phyloP scores from a whole-genome alignment of 2,329 filamentous ascomycete species.

The Epichloe hybrida region DNA sequence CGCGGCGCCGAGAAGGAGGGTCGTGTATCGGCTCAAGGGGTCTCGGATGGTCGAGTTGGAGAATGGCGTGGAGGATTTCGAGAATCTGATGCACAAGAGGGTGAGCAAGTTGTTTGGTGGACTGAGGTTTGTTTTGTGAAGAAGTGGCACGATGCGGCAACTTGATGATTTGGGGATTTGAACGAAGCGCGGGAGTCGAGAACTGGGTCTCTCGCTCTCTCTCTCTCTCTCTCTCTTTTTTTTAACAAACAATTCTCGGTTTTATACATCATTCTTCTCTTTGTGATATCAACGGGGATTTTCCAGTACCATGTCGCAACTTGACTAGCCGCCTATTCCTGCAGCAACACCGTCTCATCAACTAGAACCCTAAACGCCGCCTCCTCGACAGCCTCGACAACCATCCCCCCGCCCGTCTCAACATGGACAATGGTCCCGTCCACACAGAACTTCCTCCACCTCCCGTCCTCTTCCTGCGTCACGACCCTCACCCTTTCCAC shows the following conservation, averaged over 20 bases:
- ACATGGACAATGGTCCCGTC: conserved; percentile 78
- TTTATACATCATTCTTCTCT: too few relatives aligned
- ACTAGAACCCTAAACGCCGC: conserved; percentile 33
- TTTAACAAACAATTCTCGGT: too few relatives aligned
- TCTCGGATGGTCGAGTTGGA: conserved; percentile 43
- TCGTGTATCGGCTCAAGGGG: conserved; percentile 46
- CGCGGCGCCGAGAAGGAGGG: conserved; percentile 30
- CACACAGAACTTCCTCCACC: conserved; percentile 81
- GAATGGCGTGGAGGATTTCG: conserved; percentile 52
- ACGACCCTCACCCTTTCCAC: conserved; percentile 54
- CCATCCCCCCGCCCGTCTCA: conserved; percentile 56
- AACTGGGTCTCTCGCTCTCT: too few relatives aligned
- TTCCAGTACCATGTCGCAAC: too few relatives aligned
- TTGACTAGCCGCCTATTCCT: not conserved
- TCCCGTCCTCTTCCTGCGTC: conserved; percentile 43
- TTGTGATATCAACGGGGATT: too few relatives aligned
- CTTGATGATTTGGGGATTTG: too few relatives aligned
- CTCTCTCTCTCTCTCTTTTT: too few relatives aligned
- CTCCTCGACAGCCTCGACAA: conserved; percentile 38
- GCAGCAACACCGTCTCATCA: conserved; percentile 15
- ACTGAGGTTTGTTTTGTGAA: not conserved
- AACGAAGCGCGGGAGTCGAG: too few relatives aligned
- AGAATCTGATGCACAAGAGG: conserved; percentile 46
- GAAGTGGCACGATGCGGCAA: too few relatives aligned
- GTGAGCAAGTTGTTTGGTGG: conserved; percentile 28